phyloP scores from a whole-genome alignment of 1,284 basidiomycete genomes.

The Ustilago vetiveriae region DNA sequence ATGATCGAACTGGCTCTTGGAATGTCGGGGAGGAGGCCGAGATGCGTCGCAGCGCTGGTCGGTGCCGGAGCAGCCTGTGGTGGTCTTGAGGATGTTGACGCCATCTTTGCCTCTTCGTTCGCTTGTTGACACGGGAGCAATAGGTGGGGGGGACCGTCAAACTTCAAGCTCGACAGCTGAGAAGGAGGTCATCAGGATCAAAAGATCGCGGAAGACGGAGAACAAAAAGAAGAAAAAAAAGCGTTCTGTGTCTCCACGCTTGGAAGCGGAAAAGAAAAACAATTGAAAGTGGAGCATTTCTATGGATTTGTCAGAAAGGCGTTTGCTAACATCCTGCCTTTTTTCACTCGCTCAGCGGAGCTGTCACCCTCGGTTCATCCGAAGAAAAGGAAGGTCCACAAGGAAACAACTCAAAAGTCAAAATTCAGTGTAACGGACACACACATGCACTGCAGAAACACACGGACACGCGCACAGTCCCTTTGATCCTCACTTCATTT shows the following conservation, averaged over 20 bases:
- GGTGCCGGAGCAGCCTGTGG: constrained; percentile 5
- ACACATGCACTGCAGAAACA: not conserved
- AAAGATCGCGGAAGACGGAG: constrained; percentile 11
- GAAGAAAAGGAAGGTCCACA: too few relatives aligned
- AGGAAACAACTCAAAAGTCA: constrained; percentile 1
- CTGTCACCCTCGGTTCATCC: too few relatives aligned
- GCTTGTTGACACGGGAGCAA: too few relatives aligned
- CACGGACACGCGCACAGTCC: constrained; percentile 3
- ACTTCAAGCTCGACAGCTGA: too few relatives aligned
- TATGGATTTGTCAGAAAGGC: too few relatives aligned
- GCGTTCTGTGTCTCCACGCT: not conserved
- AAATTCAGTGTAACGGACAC: too few relatives aligned
- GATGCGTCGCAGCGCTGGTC: constrained; percentile 20
- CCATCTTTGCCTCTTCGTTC: constrained; percentile 15
- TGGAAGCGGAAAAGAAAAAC: constrained; percentile 4
- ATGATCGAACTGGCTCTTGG: constrained; percentile 64
- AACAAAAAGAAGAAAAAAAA: not conserved
- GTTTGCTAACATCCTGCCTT: too few relatives aligned
- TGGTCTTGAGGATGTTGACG: constrained; percentile 11
- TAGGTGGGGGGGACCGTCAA: too few relatives aligned
- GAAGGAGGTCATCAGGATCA: too few relatives aligned
- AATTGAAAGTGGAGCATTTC: constrained; percentile 12
- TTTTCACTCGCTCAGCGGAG: too few relatives aligned
- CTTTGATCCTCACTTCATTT: not conserved
- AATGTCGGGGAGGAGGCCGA: constrained; percentile 48